Base-by-base conservation (phyloP, 1,139 yeast species). In the Diutina pseudorugosa region DNA sequence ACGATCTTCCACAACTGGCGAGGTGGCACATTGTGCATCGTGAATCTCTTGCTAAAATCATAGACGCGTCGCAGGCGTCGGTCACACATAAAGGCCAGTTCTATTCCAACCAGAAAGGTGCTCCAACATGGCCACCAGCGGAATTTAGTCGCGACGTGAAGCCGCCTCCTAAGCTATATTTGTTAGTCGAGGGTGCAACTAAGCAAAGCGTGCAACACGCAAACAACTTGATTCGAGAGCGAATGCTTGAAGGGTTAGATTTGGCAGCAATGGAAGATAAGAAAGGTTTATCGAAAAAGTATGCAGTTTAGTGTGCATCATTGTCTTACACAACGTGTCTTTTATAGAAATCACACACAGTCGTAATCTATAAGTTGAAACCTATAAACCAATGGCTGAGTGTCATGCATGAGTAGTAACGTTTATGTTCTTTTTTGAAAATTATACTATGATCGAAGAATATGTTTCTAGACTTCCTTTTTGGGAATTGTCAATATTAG, bases 1-100 rank as follows among this genome's bases (percentile, higher is more conserved):
- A 93, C 60, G 97, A 93, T 62, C 72, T 87, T 33, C 96, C 98
- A 0, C 93, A 86, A 61, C 74, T 78, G 49, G 93, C 91, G 0
- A 72, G 98, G 59, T 85, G 95, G 94, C 76, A 76, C 52, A 91
- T 87, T 4, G 83, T 91, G 3, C 83, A 85, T 56, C 76, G 85
- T 36, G 83, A 84, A 2, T 82, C 80, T 50, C 72, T 87, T 52
- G 67, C 79, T 2, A 79, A 78, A 58, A 76, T 93, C 50, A 81
- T 82, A 51, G 95, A 88, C 51, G 72, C 81, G 48, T 84, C 94
- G 0, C 77, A 83, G 0, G 83, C 93, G 0, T 83, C 96, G 4
- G 82, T 91, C 52, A 90, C 97, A 1, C 81, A 82, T 52, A 88
- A 83, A 62, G 98, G 98, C 12, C 80, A 77, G 56, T 91, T 70